Evolutionary conservation across 2,329 filamentous ascomycete genomes (phyloP), one percentile per base, ranked within the genome.

Genomic region (Parastagonospora avenae): DNA sequence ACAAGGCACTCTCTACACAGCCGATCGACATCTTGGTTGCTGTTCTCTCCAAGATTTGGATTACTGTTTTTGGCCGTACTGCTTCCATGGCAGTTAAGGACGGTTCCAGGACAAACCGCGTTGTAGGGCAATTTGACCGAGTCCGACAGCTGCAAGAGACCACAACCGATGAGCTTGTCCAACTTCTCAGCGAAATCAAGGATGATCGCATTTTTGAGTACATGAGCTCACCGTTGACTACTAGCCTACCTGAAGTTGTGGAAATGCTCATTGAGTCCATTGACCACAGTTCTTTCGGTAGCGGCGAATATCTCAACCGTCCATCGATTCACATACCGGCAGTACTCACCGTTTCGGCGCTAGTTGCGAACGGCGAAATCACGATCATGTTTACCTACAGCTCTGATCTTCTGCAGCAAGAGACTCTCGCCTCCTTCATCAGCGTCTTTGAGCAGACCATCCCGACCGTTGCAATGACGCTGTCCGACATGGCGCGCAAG

Each of bases 1-100:
- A 78, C 41, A 69, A 75, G 16, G 76, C 79, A 2, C 76, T 83
- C 56, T 73, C 76, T 36, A 81, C 79, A 0, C 78, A 83, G 29
- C 70, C 76, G 0, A 73, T 75, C 8, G 81, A 84, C 52, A 76
- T 84, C 8, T 77, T 82, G 55, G 68, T 84, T 11, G 78, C 82
- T 2, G 76, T 79, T 37, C 29, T 51, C 1, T 38, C 43, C 19
- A 52, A 52, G 77, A 77, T 1, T 71, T 79, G 27, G 72, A 73
- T 1, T 63, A 72, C 32, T 74, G 74, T 0, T 60, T 63, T 29
- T 14, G 54, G 51, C 14, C 44, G 51, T 10, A 19, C 45, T 19
- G 28, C 48, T 12, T 46, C 42, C 4, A 48, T 55, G 15, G 44
- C 51, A 11, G 30, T 55, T 42, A 52, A 52, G 35, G 55, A 55